Base-by-base conservation (phyloP, 148 eudicot genomes). In the Hydrangea macrophylla region DNA sequence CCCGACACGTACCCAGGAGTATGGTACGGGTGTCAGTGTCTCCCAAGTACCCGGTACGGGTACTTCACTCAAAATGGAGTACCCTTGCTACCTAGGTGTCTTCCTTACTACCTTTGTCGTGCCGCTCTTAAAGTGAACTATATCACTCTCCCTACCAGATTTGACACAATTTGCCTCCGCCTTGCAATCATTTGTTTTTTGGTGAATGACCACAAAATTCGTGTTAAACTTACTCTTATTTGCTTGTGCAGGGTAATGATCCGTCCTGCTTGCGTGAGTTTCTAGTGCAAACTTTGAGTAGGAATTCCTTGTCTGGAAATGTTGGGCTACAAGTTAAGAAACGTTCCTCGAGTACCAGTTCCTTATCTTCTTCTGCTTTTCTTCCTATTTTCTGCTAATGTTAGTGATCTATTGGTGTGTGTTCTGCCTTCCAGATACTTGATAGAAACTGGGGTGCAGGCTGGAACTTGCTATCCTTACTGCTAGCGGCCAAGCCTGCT, bases 391-490 rank as follows among this genome's bases (percentile, higher is more conserved):
- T 42, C 20, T 28, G 18, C 31, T 36, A 31, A 50, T 20, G 3
- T 0, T 70, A 30, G 55, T 70, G 53, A 75, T 13, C 50, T 55
- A 18, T 57, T 73, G 62, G 53, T 73, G 24, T 26, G 5, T 62
- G 36, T 71, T 70, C 18, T 55, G 50, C 65, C 39, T 53, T 73
- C 50, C 81, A 95, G 99, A 95, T 95, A 50, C 93, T 95, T 61
- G 99, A 95, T 78, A 83, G 99, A 64, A 91, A 87, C 76, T 95
- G 96, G 96, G 99, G 99, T 71, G 94, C 94, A 24, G 99, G 99
- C 56, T 95, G 99, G 99, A 82, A 95, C 70, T 84, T 95, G 51
- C 83, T 94, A 60, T 78, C 97, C 5, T 76, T 83, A 39, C 76
- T 95, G 70, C 93, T 95, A 67, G 97, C 99, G 7, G 76, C 88